Conservation (phyloP, 495 filamentous ascomycete species). For the Penicillium samsonianum region DNA sequence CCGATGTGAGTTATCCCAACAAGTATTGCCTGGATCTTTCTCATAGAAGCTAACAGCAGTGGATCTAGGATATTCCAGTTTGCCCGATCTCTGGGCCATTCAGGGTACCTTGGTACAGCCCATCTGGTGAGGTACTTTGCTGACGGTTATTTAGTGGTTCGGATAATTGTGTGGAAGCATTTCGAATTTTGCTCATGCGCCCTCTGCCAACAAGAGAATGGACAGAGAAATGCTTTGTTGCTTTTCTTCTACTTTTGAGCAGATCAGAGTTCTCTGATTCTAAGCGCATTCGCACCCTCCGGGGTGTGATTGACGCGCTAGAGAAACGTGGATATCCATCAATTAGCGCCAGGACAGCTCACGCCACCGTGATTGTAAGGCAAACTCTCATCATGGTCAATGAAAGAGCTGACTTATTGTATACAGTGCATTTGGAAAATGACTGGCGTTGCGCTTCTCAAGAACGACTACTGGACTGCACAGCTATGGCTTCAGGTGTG, state of each 20-base stretch:
- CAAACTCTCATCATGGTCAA: not conserved
- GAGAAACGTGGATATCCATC: slow-evolving; percentile 29
- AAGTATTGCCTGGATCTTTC: not conserved
- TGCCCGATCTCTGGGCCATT: not conserved
- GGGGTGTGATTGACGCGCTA: slow-evolving; percentile 42
- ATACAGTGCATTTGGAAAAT: slow-evolving; percentile 75
- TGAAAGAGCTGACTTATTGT: slow-evolving; percentile 16
- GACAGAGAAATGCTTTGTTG: slow-evolving; percentile 66
- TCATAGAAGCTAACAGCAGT: too few species aligned
- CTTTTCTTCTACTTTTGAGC: slow-evolving; percentile 45
- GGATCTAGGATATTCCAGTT: slow-evolving; percentile 1
- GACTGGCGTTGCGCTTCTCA: slow-evolving; percentile 57
- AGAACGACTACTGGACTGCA: slow-evolving; percentile 53
- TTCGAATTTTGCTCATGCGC: slow-evolving; percentile 59
- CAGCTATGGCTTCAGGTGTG: slow-evolving; percentile 73
- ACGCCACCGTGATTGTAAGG: slow-evolving; percentile 70
- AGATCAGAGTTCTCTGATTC: slow-evolving; percentile 49
- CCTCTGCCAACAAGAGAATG: slow-evolving; percentile 46
- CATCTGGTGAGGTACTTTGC: not conserved
- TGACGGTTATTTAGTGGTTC: not conserved
- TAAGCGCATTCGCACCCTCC: slow-evolving; percentile 27
- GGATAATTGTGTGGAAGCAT: slow-evolving; percentile 35
- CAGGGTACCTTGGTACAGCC: not conserved
- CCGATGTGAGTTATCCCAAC: not conserved
- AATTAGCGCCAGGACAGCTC: slow-evolving; percentile 58